phyloP scores from a whole-genome alignment of 371 early-diverging fungal species.

The Blakeslea trispora region DNA sequence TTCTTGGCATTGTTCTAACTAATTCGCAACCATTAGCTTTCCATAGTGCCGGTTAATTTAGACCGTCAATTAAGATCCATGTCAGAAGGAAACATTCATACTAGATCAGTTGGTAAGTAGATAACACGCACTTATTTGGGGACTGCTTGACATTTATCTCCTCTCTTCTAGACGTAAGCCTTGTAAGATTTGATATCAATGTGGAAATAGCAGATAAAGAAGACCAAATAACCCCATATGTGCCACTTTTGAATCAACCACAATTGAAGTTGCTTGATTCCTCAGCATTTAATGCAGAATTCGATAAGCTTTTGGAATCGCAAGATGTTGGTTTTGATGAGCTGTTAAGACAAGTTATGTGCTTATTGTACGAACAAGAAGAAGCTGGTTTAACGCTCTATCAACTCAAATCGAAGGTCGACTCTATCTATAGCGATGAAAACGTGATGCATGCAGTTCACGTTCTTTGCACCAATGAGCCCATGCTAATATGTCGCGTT shows the following conservation, averaged over 20 bases:
- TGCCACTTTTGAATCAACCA: not conserved
- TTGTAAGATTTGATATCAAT: not conserved
- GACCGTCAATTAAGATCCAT: not conserved
- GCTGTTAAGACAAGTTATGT: slow-evolving; percentile 12
- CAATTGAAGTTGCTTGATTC: not conserved
- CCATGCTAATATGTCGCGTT: slow-evolving; percentile 20
- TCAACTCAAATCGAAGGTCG: slow-evolving; percentile 14
- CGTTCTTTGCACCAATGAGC: slow-evolving; percentile 6
- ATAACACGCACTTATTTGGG: too few relatives aligned
- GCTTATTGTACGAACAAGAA: slow-evolving; percentile 2
- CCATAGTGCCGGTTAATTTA: not conserved
- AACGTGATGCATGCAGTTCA: slow-evolving; percentile 17
- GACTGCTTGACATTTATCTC: not conserved
- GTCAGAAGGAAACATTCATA: not conserved
- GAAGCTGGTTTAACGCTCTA: slow-evolving; percentile 18
- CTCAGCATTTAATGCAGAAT: not conserved
- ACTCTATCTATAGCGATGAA: slow-evolving; percentile 4
- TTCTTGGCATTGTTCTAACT: too few relatives aligned
- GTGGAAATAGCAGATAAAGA: not conserved
- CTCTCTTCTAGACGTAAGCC: not conserved
- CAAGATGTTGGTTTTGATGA: not conserved
- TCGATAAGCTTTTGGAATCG: not conserved
- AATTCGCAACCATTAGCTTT: not conserved
- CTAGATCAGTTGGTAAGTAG: not conserved
- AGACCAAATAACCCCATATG: not conserved